phyloP scores from a whole-genome alignment of 2,329 filamentous ascomycete genomes.

The Pseudogymnoascus sp. region DNA sequence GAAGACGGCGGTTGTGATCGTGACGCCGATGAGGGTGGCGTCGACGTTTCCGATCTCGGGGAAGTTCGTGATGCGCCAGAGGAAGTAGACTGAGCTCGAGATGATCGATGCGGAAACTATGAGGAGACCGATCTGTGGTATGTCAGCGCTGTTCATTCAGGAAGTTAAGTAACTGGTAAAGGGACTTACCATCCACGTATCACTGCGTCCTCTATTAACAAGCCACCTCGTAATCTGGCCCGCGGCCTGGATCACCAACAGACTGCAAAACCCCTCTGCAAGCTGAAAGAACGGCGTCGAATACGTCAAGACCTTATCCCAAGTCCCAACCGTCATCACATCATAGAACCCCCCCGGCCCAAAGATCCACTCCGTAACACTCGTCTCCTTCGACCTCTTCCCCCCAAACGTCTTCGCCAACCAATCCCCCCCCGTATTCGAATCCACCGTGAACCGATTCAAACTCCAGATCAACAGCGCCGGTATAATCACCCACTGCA shows the following conservation, averaged over 20 bases:
- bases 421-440: slow-evolving; percentile 64
- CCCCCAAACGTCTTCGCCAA: slow-evolving; percentile 69
- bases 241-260: slow-evolving; percentile 88
- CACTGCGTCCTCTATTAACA: slow-evolving; percentile 77
- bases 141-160: background rate
- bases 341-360: slow-evolving; percentile 78
- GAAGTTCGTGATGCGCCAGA: slow-evolving; percentile 91
- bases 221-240: slow-evolving; percentile 93
- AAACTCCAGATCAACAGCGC: slow-evolving; percentile 87
- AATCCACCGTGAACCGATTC: slow-evolving; percentile 88
- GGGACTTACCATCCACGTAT: slow-evolving; percentile 83
- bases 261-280: slow-evolving; percentile 89
- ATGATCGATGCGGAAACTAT: slow-evolving; percentile 85
- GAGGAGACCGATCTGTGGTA: slow-evolving; percentile 68
- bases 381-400: slow-evolving; percentile 55
- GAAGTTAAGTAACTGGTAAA: background rate
- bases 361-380: slow-evolving; percentile 75
- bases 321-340: slow-evolving; percentile 68
- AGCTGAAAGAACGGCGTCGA: slow-evolving; percentile 93
- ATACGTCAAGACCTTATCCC: slow-evolving; percentile 83
- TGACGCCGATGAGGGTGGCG: slow-evolving; percentile 83
- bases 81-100: slow-evolving; percentile 87
- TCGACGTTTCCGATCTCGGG: slow-evolving; percentile 89
- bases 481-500: slow-evolving; percentile 83
- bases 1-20: slow-evolving; percentile 87